A percentile compares a stretch with the other conserved stretches of the same genome.
Evolutionary conservation across 306 rosid genomes (phyloP).

Genomic region (Prinsepia uniflora): DNA sequence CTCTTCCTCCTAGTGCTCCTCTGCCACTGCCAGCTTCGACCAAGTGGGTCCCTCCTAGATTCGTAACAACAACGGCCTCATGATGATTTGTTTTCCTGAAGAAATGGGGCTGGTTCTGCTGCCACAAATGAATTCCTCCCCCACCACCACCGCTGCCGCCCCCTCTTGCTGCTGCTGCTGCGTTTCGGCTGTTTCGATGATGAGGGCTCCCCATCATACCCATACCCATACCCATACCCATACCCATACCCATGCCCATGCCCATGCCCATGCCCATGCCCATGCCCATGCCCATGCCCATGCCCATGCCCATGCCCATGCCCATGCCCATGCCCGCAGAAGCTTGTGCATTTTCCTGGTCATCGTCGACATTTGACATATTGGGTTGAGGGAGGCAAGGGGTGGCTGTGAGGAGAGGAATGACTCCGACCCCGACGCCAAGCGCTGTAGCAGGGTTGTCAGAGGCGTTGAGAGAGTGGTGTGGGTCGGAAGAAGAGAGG

Average conservation of each 20-base stretch:
- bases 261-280: neutral
- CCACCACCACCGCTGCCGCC: slow-evolving; percentile 16
- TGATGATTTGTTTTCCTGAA: slow-evolving; percentile 37
- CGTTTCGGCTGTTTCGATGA: slow-evolving; percentile 7
- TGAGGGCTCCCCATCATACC: neutral
- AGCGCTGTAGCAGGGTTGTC: slow-evolving; percentile 81
- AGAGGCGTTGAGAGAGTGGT: slow-evolving; percentile 30
- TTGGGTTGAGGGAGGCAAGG: slow-evolving; percentile 38
- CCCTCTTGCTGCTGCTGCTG: neutral
- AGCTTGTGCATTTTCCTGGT: neutral
- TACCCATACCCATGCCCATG: neutral
- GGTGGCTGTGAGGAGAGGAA: slow-evolving; percentile 58
- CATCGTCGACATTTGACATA: slow-evolving; percentile 12
- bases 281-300: neutral
- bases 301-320: neutral
- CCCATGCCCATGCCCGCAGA: neutral
- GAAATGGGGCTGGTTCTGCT: slow-evolving; percentile 42
- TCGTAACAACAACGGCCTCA: neutral
- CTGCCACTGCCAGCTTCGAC: slow-evolving; percentile 21
- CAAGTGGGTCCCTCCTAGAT: slow-evolving; percentile 25
- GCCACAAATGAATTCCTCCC: slow-evolving; percentile 85
- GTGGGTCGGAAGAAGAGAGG: slow-evolving; percentile 27
- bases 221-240: neutral
- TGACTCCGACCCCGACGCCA: slow-evolving; percentile 71
- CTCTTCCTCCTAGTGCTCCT: slow-evolving; percentile 20